Evolutionary conservation across 2,329 filamentous ascomycete genomes (phyloP).

Genomic region (Arthrobotrys musiformis): DNA sequence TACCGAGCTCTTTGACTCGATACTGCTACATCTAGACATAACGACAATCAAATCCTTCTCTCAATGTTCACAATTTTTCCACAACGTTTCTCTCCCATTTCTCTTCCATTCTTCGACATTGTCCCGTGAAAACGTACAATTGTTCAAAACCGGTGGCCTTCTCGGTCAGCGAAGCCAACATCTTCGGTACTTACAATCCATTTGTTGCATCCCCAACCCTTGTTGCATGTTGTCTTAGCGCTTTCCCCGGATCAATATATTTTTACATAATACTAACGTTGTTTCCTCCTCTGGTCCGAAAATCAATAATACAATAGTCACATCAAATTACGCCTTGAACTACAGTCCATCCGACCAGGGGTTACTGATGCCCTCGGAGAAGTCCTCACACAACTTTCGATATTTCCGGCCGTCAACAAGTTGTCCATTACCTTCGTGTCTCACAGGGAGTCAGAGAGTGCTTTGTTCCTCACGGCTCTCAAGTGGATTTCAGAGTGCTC

Average conservation of each 20-base stretch:
- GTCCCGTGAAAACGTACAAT: background rate
- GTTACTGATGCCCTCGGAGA: background rate
- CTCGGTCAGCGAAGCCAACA: constrained; percentile 7
- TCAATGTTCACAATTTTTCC: background rate
- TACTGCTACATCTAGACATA: constrained; percentile 10
- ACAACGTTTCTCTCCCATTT: background rate
- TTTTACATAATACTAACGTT: constrained; percentile 4
- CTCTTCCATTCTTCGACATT: background rate
- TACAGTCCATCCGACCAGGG: background rate
- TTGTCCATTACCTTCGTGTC: background rate
- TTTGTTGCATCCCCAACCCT: constrained; percentile 6
- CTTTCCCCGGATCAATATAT: background rate
- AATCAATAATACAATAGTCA: constrained; percentile 5
- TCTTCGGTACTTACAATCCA: constrained; percentile 12
- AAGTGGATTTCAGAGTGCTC: background rate
- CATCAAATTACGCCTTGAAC: constrained; percentile 5
- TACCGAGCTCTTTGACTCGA: background rate
- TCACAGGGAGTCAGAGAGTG: constrained; percentile 1
- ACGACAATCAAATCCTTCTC: background rate
- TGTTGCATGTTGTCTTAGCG: constrained; percentile 3
- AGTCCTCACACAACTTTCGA: background rate
- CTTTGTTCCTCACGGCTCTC: background rate
- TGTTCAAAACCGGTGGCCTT: constrained; percentile 12
- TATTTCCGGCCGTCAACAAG: background rate
- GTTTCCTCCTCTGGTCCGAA: constrained; percentile 15